Conservation (phyloP, 148 eudicot species). For the Spergularia bocconei region DNA sequence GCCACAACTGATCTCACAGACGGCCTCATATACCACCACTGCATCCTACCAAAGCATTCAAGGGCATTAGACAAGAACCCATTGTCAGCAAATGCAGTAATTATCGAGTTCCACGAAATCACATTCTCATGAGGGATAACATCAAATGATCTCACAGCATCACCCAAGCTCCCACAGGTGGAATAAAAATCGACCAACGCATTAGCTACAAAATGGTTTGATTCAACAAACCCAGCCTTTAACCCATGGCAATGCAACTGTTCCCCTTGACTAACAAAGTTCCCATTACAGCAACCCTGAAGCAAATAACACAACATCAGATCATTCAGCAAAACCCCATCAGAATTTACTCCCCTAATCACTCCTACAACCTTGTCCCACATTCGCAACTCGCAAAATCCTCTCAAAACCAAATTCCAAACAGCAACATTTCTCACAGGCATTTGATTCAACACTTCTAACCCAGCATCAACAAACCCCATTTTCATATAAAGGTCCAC, state of each 20-base stretch:
- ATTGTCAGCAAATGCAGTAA: conserved; percentile 47
- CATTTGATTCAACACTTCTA: conserved; percentile 48
- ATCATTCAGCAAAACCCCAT: conserved; percentile 60
- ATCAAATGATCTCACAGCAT: conserved; percentile 53
- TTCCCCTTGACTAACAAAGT: conserved; percentile 53
- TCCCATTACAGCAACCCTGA: conserved; percentile 54
- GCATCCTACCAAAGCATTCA: conserved; percentile 51
- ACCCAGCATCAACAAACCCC: conserved; percentile 52
- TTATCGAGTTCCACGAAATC: conserved; percentile 83
- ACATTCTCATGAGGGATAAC: conserved; percentile 57
- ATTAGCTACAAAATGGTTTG: conserved; percentile 65
- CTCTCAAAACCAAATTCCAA: conserved; percentile 73
- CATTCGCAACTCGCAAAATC: conserved; percentile 53
- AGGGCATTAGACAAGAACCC: conserved; percentile 47
- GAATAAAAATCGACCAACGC: conserved; percentile 81
- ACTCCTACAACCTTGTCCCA: conserved; percentile 40
- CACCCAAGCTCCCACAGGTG: conserved; percentile 56
- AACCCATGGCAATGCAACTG: conserved; percentile 64
- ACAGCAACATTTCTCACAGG: conserved; percentile 48
- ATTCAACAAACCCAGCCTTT: conserved; percentile 49
- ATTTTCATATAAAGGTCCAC: conserved; percentile 60
- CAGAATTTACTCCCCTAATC: conserved; percentile 40
- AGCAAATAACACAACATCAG: conserved; percentile 68
- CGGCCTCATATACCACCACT: conserved; percentile 58
- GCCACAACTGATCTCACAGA: conserved; percentile 60